These are phyloP conservation scores for Diophrys sp. DNA, from an alignment of 73 alveolate species.

Conservation along the genomic window DNA sequence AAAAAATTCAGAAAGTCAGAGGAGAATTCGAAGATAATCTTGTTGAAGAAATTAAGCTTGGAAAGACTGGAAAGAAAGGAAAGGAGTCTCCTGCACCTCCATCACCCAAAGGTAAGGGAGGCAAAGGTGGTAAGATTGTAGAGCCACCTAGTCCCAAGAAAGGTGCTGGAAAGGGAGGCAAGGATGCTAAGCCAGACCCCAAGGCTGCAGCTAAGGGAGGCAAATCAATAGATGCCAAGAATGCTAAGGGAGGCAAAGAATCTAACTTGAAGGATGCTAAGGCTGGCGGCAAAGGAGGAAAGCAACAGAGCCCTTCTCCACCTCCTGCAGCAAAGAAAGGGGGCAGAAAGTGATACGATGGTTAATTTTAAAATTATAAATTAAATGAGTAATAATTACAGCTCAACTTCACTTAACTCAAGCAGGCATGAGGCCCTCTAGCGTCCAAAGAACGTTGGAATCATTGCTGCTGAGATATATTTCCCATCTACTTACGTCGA, in stretches of 20 bases:
- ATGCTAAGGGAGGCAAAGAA: background rate
- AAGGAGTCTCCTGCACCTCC: constrained; percentile 17
- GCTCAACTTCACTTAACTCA: too few relatives aligned
- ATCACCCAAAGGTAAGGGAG: background rate
- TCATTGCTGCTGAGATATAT: constrained; percentile 87
- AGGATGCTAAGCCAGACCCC: constrained; percentile 1
- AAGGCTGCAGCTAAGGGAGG: background rate
- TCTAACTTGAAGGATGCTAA: background rate
- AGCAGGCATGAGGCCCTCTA: background rate
- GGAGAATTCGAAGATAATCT: background rate
- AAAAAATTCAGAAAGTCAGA: background rate
- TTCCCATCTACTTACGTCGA: constrained; percentile 94
- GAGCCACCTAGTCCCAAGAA: background rate
- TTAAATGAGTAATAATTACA: too few relatives aligned
- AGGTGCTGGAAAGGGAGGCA: constrained; percentile 1
- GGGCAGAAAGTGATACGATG: too few relatives aligned
- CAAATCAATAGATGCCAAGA: background rate
- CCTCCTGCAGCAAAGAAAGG: too few relatives aligned
- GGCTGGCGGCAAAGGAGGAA: background rate
- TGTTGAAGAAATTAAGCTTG: background rate
- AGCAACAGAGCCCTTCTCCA: too few relatives aligned
- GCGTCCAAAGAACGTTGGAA: constrained; percentile 66
- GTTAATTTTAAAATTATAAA: too few relatives aligned
- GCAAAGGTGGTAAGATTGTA: background rate
- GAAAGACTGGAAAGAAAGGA: constrained; percentile 4